Conservation (phyloP, 2,329 filamentous ascomycete species). For the Zopfia rhizophila region DNA sequence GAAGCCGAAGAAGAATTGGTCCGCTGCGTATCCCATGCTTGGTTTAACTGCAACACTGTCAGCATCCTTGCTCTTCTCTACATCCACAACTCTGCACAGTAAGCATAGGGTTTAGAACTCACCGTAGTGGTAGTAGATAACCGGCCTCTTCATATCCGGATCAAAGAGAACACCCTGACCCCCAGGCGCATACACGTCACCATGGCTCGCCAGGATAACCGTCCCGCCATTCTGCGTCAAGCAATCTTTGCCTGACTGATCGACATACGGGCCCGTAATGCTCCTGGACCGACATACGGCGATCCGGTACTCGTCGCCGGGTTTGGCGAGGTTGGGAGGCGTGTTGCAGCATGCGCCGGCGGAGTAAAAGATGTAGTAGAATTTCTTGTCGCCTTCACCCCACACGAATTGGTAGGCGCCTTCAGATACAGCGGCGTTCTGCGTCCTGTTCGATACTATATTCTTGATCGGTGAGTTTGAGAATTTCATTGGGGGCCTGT, state of each 20-base stretch:
- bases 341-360: conserved; percentile 69
- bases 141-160: conserved; percentile 23
- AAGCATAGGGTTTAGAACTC: conserved; percentile 7
- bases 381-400: conserved; percentile 47
- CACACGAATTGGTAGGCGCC: conserved; percentile 65
- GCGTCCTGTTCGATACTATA: conserved; percentile 31
- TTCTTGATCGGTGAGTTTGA: conserved; percentile 19
- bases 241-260: conserved; percentile 34
- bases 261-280: conserved; percentile 62
- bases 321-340: conserved; percentile 57
- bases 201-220: conserved; percentile 68
- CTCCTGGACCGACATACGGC: conserved; percentile 67
- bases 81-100: too few species aligned
- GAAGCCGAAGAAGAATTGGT: conserved; percentile 42
- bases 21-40: conserved; percentile 34
- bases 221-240: conserved; percentile 68
- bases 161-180: conserved; percentile 42
- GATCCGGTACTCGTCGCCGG: conserved; percentile 71
- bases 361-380: conserved; percentile 72
- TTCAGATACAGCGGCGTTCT: conserved; percentile 53
- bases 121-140: conserved; percentile 49
- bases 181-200: conserved; percentile 46
- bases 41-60: conserved; percentile 28
- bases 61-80: conserved; percentile 10
- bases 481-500: conserved; percentile 21